Percentiles rank a stretch among this genome's conserved stretches.
Evolutionary conservation across 331 rosid species (phyloP).

Genomic region (Malus hybrid): DNA sequence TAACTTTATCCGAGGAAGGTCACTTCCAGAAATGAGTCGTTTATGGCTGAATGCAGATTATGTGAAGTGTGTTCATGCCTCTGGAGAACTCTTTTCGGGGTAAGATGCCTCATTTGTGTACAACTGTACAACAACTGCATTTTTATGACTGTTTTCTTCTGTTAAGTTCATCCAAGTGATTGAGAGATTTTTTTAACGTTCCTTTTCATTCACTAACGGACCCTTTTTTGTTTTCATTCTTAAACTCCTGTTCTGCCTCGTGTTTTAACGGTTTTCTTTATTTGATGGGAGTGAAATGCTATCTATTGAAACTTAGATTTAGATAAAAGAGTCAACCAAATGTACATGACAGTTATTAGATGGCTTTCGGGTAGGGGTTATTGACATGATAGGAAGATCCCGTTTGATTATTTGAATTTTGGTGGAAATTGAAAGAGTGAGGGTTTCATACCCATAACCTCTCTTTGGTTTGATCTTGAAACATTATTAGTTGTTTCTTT

Average conservation of each 20-base stretch:
- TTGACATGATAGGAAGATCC: background rate
- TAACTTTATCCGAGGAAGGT: constrained; percentile 73
- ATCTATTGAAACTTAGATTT: background rate
- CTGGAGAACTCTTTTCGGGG: constrained; percentile 95
- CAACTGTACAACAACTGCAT: background rate
- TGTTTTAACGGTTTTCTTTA: background rate
- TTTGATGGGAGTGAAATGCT: background rate
- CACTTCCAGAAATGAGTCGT: constrained; percentile 70
- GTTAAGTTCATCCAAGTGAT: background rate
- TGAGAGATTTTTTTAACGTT: background rate
- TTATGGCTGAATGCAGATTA: constrained; percentile 96
- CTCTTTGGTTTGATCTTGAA: too few relatives aligned
- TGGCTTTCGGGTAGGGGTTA: background rate
- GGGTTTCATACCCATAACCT: background rate
- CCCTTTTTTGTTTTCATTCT: background rate
- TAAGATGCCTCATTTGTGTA: constrained; percentile 21
- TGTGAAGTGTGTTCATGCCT: constrained; percentile 89
- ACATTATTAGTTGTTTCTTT: too few relatives aligned
- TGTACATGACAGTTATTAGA: background rate
- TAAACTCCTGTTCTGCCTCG: background rate
- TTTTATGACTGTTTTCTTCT: background rate
- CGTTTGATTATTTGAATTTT: background rate
- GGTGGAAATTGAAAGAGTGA: background rate
- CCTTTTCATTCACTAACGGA: background rate
- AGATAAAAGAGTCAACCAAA: background rate